These are phyloP conservation scores for Hymenoscyphus linearis DNA, from an alignment of 2,329 filamentous ascomycete species.

Conservation along the genomic window DNA sequence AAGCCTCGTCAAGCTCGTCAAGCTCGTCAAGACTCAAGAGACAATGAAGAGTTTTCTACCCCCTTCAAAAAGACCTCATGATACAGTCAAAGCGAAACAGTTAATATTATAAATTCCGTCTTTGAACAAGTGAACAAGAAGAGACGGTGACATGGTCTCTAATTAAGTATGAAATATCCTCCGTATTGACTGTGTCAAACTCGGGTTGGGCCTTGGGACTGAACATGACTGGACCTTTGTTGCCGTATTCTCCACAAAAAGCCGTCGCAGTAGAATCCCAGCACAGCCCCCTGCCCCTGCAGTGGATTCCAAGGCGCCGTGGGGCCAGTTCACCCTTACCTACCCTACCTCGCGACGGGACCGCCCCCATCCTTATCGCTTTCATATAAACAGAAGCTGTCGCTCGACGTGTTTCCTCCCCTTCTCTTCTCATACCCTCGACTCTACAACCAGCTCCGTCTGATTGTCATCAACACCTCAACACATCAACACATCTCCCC, in stretches of 20 bases:
- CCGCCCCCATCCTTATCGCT: slow-evolving; percentile 6
- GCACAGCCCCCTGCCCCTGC: slow-evolving; percentile 1
- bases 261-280: neutral
- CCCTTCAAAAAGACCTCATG: slow-evolving; percentile 2
- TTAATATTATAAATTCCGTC: neutral
- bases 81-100: too few relatives aligned
- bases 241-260: neutral
- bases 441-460: slow-evolving; percentile 8
- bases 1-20: neutral
- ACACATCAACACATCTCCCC: neutral
- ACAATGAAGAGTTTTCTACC: slow-evolving; percentile 1
- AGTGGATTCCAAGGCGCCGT: neutral
- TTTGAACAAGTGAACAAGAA: neutral
- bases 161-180: too few relatives aligned
- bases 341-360: too few relatives aligned
- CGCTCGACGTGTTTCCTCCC: neutral
- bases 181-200: too few relatives aligned
- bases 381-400: slow-evolving; percentile 5
- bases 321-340: neutral
- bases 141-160: neutral
- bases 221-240: neutral
- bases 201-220: neutral
- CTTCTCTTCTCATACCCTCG: neutral
- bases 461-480: slow-evolving; percentile 4
- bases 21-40: too few relatives aligned